Base-by-base conservation (phyloP, 2,329 filamentous ascomycete species). In the Sphaerulina musiva region DNA sequence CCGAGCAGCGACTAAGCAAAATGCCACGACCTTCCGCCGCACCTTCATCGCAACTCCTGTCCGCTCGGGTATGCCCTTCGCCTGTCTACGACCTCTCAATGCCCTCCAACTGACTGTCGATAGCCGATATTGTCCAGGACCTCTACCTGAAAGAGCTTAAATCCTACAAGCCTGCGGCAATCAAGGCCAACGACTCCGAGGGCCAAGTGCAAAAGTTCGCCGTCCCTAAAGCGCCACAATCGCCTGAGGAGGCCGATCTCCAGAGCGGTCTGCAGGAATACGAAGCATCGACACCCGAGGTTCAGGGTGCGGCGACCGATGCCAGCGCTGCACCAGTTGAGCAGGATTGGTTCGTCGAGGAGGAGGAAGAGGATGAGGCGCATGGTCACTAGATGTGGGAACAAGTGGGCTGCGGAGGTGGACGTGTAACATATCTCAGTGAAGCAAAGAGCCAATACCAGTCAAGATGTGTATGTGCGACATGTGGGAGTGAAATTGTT, bases 41-140 rank as follows among this genome's bases (percentile, higher is more conserved):
- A 81, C 79, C 70, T 83, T 85, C 74, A 76, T 84, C 73, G 78
- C 78, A 62, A 77, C 78, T 61, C 76, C 79, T 64, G 74, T 79
- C 69, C 78, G 81, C 70, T 78, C 80, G 78, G 81, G 82, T 84
- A 78, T 69, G 72, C 5, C 5, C 26, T 7, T 29, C 4, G 26
- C 26, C 26, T 29, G 26, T 29, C 29, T 12, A 26, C 39, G 23
- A 42, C 74, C 31, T 39, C 40, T 38, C 32, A n/a, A 31, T 12
- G 23, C 7, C 9, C 8, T 17, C 31, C 49, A 10, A 26, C 45
- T 60, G 46, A 59, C 58, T 57, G 26, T 12, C 39, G 5, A 26
- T 57, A 97, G 93, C 89, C 83, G 93, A 98, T 75, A 84, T 95
- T 69, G 89, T 98, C 68, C 93, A 97, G 78, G 92, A 97, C 73